Evolutionary conservation across 768 basidiomycete genomes (phyloP), one percentile per base, ranked within the genome.

Genomic region (Rhodotorula sphaerocarpa): DNA sequence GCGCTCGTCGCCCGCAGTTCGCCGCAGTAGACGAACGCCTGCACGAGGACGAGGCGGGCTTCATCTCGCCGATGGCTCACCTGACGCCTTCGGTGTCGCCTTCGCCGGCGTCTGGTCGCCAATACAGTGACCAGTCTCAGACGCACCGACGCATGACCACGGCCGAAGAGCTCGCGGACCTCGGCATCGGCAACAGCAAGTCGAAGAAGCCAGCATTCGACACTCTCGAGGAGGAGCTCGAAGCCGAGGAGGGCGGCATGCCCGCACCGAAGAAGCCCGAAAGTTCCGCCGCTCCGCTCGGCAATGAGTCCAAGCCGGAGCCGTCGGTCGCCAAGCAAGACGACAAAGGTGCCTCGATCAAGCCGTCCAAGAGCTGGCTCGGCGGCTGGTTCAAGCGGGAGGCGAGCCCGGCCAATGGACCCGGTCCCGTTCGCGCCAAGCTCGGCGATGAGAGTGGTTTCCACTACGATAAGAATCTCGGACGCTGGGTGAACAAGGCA

Each of bases 381-480:
- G 83, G 85, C 59, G 81, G 86, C 41, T 83, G 85, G 78, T 93
- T 87, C 84, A 74, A 74, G 57, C 86, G 81, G 71, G 83, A 84
- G 53, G 75, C 75, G 12, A 77, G 79, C 23, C 84, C 85, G 79
- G 7, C 68, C 78, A n/a, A 41, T 10, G 65, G 71, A 15, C 78
- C 83, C 14, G 88, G 80, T 14, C 91, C 93, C 4, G 77, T 93
- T 59, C 87, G 84, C 73, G 95, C 93, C 25, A 97, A 86, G 70
- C 82, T 99, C 30, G 95, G 95, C 12, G 90, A 97, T 69, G 84
- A 91, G 73, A 90, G 78, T 31, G 79, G 84, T 31, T 93, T 97
- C 78, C 86, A 89, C 72, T 99, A 88, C 73, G 95, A 99, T 73
- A 85, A 87, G 71, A 90, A 95, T n/a, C 80, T 86, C 63, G 91